phyloP scores from a whole-genome alignment of 495 filamentous ascomycete species.

The Trichoderma orchidacearum region DNA sequence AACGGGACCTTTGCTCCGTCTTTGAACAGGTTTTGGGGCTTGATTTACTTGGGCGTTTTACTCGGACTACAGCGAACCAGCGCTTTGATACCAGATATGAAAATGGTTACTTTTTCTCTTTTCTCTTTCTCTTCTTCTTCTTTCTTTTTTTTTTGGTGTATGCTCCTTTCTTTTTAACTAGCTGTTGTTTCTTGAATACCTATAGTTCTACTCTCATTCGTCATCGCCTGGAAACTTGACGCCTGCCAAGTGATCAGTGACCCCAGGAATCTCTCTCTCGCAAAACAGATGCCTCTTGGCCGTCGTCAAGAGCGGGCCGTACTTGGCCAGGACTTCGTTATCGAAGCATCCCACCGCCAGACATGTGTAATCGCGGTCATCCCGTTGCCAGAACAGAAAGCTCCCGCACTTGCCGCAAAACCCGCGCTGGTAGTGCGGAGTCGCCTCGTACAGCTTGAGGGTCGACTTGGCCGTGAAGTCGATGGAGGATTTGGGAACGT shows the following conservation, averaged over 20 bases:
- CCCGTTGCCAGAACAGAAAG: slow-evolving; percentile 16
- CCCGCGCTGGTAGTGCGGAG: slow-evolving; percentile 12
- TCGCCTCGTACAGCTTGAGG: slow-evolving; percentile 13
- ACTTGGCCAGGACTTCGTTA: slow-evolving; percentile 10
- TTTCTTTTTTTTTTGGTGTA: too few species aligned
- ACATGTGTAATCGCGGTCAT: slow-evolving; percentile 2
- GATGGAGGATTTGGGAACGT: slow-evolving; percentile 3
- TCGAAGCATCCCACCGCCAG: slow-evolving; percentile 14
- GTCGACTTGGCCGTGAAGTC: slow-evolving; percentile 8
- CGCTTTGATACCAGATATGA: too few species aligned
- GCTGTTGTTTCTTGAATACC: too few species aligned
- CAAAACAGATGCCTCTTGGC: slow-evolving; percentile 10
- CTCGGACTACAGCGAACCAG: too few species aligned
- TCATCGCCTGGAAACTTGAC: background rate
- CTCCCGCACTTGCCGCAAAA: slow-evolving; percentile 16
- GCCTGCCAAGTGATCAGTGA: slow-evolving; percentile 10
- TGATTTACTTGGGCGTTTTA: too few species aligned
- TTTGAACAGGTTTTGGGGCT: background rate
- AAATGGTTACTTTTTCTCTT: too few species aligned
- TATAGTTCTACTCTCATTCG: background rate
- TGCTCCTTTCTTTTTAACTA: too few species aligned
- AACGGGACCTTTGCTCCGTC: background rate
- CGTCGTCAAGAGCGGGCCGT: slow-evolving; percentile 14
- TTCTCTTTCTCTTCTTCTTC: too few species aligned
- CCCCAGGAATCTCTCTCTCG: slow-evolving; percentile 15